Base-by-base conservation (phyloP, 129 eudicot genomes). In the Sambucus nigra region DNA sequence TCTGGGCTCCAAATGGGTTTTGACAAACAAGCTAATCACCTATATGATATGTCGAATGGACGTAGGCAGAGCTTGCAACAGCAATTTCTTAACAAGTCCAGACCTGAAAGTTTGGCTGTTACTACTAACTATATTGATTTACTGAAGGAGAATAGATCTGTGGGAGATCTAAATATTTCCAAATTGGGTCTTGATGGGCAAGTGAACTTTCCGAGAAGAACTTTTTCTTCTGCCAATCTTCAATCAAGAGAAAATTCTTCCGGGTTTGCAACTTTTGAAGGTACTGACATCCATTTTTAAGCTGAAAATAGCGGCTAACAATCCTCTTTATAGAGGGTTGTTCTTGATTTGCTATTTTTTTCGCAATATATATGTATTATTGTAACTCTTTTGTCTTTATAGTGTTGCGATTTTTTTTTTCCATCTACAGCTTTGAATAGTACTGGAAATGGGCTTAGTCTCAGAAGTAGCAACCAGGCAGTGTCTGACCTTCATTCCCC, bases 221-320 rank as follows among this genome's bases (percentile, higher is more conserved):
- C 81, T 15, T 74, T 77, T 57, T 86, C 95, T 51, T 69, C 74
- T 59, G 66, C 65, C n/a, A 79, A 75, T 55, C 69, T 86, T 17
- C 71, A 48, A 28, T 66, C 77, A 17, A 69, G 59, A 50, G 21
- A 29, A 20, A 57, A 63, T 67, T 73, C 69, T 64, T 61, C 75
- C 20, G 81, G 66, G 51, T 70, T 69, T 60, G 64, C 62, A 50
- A 67, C 48, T 13, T 40, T 61, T 4, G 82, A 77, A 33, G 72
- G 60, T 53, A 26, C 80, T 15, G 66, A 25, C 24, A 33, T 60
- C 41, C 38, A 9, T 33, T 58, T 59, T 63, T 75, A 71, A 61
- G 47, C 55, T 47, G 22, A 64, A 61, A 18, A 14, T 38, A 29
- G 59, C 72, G 9, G 35, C 42, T 25, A 61, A 48, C 65, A 68